phyloP scores from a whole-genome alignment of 345 rosid genomes.

The Arabidopsis arenosa region DNA sequence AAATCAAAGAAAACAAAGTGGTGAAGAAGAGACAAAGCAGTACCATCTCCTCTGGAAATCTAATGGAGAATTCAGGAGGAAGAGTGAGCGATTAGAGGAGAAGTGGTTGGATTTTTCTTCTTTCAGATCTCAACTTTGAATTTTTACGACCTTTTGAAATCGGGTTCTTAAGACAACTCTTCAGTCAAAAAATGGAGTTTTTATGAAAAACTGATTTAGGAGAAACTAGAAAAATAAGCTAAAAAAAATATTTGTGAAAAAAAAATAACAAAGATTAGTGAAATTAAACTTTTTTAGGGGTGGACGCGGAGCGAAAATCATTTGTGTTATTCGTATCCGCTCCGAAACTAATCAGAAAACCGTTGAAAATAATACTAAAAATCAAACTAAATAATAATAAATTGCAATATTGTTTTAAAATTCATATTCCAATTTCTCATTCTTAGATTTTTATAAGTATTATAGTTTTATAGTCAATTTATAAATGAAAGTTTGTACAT shows the following conservation, averaged over 20 bases:
- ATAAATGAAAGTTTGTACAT: too few relatives aligned
- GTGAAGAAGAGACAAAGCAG: not conserved
- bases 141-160: conserved; percentile 1
- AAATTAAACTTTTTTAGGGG: too few relatives aligned
- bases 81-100: conserved; percentile 20
- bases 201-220: not conserved
- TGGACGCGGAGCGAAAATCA: too few relatives aligned
- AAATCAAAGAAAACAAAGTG: not conserved
- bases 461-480: too few relatives aligned
- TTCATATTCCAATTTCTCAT: too few relatives aligned
- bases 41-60: conserved; percentile 46
- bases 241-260: not conserved
- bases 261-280: too few relatives aligned
- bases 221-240: not conserved
- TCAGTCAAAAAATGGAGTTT: not conserved
- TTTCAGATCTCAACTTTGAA: conserved; percentile 21
- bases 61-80: not conserved
- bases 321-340: too few relatives aligned
- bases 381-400: too few relatives aligned
- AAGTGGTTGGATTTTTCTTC: not conserved
- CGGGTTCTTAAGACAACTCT: not conserved
- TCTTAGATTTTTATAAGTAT: too few relatives aligned
- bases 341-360: too few relatives aligned
- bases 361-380: too few relatives aligned
- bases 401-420: too few relatives aligned